phyloP scores from a whole-genome alignment of 1,139 yeast species.

The Protomyces macrosporus region DNA sequence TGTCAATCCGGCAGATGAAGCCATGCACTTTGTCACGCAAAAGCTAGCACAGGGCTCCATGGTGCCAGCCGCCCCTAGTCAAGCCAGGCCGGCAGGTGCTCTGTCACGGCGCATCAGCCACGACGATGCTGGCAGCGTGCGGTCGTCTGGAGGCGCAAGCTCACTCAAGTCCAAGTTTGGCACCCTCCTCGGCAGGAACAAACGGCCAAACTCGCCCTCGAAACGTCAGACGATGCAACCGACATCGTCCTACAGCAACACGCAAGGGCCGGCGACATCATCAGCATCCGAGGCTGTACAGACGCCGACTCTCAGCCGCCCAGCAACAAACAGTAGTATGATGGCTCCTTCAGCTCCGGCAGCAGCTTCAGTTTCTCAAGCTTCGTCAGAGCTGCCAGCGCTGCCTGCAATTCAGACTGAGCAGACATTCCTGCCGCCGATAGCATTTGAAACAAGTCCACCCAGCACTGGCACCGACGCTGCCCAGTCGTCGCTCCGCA shows the following conservation, averaged over 20 bases:
- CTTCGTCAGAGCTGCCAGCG: neutral
- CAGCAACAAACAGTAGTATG: too few relatives aligned
- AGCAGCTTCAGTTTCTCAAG: neutral
- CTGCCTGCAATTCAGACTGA: neutral
- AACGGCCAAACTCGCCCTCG: constrained; percentile 2
- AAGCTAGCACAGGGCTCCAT: constrained; percentile 1
- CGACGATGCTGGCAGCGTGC: constrained; percentile 13
- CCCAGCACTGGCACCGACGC: neutral
- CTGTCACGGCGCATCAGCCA: constrained; percentile 6
- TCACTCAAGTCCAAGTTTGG: constrained; percentile 24
- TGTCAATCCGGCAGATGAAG: constrained; percentile 56
- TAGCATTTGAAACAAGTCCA: neutral
- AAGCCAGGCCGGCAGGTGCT: neutral
- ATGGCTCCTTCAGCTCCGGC: too few relatives aligned
- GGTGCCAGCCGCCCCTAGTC: neutral
- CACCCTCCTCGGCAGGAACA: constrained; percentile 14
- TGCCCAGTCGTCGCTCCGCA: constrained; percentile 3
- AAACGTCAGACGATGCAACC: constrained; percentile 15
- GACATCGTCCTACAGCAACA: neutral
- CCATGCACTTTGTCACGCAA: constrained; percentile 53
- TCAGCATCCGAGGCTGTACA: too few relatives aligned
- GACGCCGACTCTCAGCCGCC: too few relatives aligned
- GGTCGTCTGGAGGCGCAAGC: constrained; percentile 20
- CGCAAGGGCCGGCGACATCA: neutral
- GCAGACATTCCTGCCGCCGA: neutral